Evolutionary conservation across 108 stramenopile genomes (phyloP).

Genomic region (Aurantiochytrium sp.): DNA sequence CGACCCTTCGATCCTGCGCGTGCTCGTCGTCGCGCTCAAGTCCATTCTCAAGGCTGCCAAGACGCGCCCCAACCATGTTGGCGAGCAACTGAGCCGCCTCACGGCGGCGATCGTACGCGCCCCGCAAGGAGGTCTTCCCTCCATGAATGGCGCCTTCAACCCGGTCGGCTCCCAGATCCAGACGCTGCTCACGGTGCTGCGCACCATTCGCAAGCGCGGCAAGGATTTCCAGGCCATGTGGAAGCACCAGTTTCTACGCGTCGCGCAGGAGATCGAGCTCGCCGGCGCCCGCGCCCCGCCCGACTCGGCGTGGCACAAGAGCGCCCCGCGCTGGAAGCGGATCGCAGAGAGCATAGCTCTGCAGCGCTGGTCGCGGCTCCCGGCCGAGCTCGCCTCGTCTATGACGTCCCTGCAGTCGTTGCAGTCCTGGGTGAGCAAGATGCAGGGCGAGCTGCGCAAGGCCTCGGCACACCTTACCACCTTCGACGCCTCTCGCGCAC

Average conservation of each 20-base stretch:
- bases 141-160: not conserved
- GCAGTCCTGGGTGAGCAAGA: not conserved
- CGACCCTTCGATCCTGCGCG: not conserved
- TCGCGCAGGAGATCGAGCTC: not conserved
- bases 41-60: not conserved
- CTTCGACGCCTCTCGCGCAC: too few relatives aligned
- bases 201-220: not conserved
- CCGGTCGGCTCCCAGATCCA: not conserved
- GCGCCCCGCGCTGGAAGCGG: not conserved
- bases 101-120: not conserved
- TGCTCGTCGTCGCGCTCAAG: not conserved
- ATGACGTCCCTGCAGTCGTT: not conserved
- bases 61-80: not conserved
- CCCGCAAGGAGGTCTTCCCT: not conserved
- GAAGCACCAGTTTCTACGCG: conserved; percentile 14
- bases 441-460: not conserved
- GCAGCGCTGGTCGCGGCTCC: not conserved
- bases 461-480: not conserved
- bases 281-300: not conserved
- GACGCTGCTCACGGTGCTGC: not conserved
- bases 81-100: not conserved
- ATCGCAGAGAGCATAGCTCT: not conserved
- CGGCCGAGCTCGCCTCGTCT: not conserved
- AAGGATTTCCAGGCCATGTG: conserved; percentile 7
- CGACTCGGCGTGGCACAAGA: not conserved